Evolutionary conservation across 2,329 filamentous ascomycete genomes (phyloP).

Genomic region (Diaporthe citriasiana): DNA sequence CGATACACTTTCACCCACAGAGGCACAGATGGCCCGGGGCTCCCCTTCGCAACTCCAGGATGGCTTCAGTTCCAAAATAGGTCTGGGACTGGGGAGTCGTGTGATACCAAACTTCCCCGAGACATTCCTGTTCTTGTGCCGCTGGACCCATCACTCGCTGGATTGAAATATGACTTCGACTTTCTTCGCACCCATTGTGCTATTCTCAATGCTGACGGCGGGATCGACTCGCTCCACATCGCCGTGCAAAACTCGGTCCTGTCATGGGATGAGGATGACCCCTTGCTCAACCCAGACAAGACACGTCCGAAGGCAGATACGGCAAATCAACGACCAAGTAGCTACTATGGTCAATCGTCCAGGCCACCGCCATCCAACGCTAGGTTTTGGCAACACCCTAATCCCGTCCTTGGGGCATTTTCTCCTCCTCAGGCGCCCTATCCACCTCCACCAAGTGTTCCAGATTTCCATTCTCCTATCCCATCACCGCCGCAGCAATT

Average conservation of each 20-base stretch:
- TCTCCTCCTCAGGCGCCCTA: conserved; percentile 49
- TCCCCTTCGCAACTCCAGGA: too few relatives aligned
- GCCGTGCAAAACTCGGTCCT: not conserved
- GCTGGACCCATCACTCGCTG: not conserved
- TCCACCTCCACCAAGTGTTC: conserved; percentile 45
- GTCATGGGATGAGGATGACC: not conserved
- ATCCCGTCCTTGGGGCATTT: conserved; percentile 47
- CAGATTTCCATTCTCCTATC: conserved; percentile 44
- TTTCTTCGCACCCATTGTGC: not conserved
- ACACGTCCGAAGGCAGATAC: conserved; percentile 58
- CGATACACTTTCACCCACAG: too few relatives aligned
- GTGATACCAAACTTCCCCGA: not conserved
- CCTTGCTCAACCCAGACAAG: too few relatives aligned
- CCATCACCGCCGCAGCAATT: conserved; percentile 34
- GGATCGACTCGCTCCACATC: not conserved
- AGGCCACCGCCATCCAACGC: conserved; percentile 55
- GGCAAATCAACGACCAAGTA: conserved; percentile 50
- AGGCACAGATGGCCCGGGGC: too few relatives aligned
- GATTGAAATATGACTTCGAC: not conserved
- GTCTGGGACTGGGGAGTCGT: not conserved
- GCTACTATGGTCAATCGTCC: conserved; percentile 53
- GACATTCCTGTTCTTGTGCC: not conserved
- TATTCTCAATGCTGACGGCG: not conserved
- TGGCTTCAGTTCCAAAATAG: too few relatives aligned
- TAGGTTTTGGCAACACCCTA: conserved; percentile 50